Evolutionary conservation across 768 basidiomycete genomes (phyloP), one percentile per base, ranked within the genome.

Genomic region (Galerina sulciceps): DNA sequence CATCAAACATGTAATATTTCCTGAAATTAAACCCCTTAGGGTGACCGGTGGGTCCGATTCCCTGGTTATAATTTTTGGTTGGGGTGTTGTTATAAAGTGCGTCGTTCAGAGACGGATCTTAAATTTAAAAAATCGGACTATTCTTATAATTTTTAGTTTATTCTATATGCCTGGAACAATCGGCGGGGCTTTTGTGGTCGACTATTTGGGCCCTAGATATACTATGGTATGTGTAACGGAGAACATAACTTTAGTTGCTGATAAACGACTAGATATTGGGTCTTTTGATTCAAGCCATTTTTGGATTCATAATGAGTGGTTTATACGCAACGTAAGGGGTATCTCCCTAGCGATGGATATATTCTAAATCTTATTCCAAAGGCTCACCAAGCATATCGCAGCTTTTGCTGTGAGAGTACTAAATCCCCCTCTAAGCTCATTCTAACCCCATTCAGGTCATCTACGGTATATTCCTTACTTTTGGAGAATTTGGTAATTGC

Each of bases 281-380:
- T 44, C 80, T 93, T 10, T 38, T 91, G 20, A 65, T 74, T 20
- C 91, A 93, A 71, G 87, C 89, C 1, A 47, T 90, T 60, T 76
- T 91, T 46, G 92, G 96, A 5, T 97, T 97, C 75, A 84, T 93
- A 71, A 92, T 98, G 89, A 91, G 91, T 60, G 96, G 93, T 1
- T 75, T 86, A 18, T 97, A 96, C 73, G 67, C 61, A 26, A 76
- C 78, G 73, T 85, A 64, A 40, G 77, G 77, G 67, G 15, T 14
- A 15, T 8, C 2, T 15, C 47, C 3, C 35, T 44, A 44, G 6
- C 17, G 13, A 22, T 1, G 5, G 8, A 14, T 53, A 11, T 44
- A 52, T 10, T 43, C 49, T 57, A 18, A 58, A 41, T 6, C 6
- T 17, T 9, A 38, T 17, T 26, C 13, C 42, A n/a, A 50, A 85